Conservation (phyloP, 176 grass and related monocot genomes). For the Paspalum vaginatum region DNA sequence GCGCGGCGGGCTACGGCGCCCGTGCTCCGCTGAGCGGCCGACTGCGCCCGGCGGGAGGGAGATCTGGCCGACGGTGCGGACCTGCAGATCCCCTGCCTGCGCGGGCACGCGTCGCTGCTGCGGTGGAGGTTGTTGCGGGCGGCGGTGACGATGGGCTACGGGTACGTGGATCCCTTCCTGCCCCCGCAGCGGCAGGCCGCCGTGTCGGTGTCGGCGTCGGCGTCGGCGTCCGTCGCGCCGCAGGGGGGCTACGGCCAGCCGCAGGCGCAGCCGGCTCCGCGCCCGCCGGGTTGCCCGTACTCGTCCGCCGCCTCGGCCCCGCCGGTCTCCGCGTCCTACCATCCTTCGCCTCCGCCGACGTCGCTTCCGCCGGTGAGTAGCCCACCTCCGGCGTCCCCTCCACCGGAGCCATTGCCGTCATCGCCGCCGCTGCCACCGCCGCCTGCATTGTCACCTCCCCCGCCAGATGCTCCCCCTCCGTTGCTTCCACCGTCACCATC, state of each 20-base stretch:
- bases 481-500: constrained; percentile 34
- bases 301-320: constrained; percentile 55
- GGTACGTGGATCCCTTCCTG: constrained; percentile 42
- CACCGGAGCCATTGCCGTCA: constrained; percentile 4
- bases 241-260: constrained; percentile 33
- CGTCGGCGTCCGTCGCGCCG: constrained; percentile 38
- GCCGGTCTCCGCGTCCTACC: constrained; percentile 45
- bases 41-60: constrained; percentile 32
- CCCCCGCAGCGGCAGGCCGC: constrained; percentile 32
- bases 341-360: constrained; percentile 39
- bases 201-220: neutral
- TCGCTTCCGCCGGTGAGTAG: constrained; percentile 48
- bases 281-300: constrained; percentile 54
- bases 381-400: constrained; percentile 39
- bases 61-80: constrained; percentile 58
- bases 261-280: constrained; percentile 41
- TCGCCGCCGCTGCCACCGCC: constrained; percentile 35
- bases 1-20: constrained; percentile 21
- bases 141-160: constrained; percentile 33
- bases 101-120: constrained; percentile 21
- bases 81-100: constrained; percentile 49
- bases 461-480: constrained; percentile 43
- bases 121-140: constrained; percentile 35
- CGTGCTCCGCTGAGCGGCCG: constrained; percentile 21
- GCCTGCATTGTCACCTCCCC: constrained; percentile 48